Conservation (phyloP, 1,284 basidiomycete species). For the Takashimella koratensis region DNA sequence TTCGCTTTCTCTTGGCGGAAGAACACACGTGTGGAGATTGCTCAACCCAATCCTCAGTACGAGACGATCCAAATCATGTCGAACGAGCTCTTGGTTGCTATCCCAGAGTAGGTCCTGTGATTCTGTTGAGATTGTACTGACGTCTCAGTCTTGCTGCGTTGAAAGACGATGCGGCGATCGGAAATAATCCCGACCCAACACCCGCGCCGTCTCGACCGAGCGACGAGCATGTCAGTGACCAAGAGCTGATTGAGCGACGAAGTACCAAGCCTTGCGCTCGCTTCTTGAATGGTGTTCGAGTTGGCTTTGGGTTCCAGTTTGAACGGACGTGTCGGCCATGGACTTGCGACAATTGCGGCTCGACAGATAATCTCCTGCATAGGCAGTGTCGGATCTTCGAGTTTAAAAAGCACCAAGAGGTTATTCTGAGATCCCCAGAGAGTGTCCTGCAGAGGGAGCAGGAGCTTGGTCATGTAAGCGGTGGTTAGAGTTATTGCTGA, state of each 20-base stretch:
- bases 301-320: constrained; percentile 79
- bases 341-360: constrained; percentile 58
- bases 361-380: constrained; percentile 59
- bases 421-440: constrained; percentile 60
- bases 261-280: constrained; percentile 67
- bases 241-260: constrained; percentile 26
- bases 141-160: constrained; percentile 48
- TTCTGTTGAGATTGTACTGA: background rate
- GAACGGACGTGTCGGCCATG: constrained; percentile 79
- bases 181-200: constrained; percentile 15
- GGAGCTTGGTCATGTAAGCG: constrained; percentile 54
- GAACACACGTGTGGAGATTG: constrained; percentile 68
- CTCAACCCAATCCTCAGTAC: constrained; percentile 66
- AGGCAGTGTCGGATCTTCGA: constrained; percentile 76
- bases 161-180: constrained; percentile 52
- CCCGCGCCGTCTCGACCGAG: background rate
- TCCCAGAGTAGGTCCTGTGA: constrained; percentile 67
- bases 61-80: constrained; percentile 84
- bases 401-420: constrained; percentile 78
- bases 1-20: constrained; percentile 86
- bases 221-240: constrained; percentile 15
- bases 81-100: constrained; percentile 72
- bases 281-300: constrained; percentile 81
- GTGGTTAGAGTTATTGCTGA: constrained; percentile 2
- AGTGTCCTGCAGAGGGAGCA: constrained; percentile 46